Percentiles rank a stretch among this genome's conserved stretches.
These are phyloP conservation scores for Fusarium coicis DNA, from an alignment of 2,329 filamentous ascomycete species.

Conservation along the genomic window DNA sequence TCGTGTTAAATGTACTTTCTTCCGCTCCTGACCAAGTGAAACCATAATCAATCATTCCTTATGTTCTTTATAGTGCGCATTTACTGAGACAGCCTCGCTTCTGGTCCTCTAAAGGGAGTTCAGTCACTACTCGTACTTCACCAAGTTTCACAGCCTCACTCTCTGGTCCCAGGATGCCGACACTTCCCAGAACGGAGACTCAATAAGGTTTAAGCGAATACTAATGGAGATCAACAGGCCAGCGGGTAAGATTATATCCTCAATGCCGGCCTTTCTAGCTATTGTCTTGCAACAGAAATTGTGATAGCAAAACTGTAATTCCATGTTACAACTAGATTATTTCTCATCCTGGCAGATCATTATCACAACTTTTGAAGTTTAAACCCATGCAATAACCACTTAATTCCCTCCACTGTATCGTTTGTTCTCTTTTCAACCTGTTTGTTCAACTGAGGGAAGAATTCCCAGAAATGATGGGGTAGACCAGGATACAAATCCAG, in stretches of 20 bases:
- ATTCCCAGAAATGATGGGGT: neutral
- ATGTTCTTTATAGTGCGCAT: too few relatives aligned
- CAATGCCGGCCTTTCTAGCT: neutral
- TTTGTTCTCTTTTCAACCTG: neutral
- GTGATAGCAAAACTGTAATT: neutral
- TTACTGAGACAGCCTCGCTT: too few relatives aligned
- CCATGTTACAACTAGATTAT: neutral
- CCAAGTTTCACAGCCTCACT: too few relatives aligned
- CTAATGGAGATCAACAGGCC: neutral
- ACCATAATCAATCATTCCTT: too few relatives aligned
- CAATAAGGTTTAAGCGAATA: neutral
- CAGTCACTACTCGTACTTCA: too few relatives aligned
- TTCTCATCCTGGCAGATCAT: neutral
- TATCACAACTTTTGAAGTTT: neutral
- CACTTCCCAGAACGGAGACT: neutral
- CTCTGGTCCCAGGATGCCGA: too few relatives aligned
- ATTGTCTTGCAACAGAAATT: neutral
- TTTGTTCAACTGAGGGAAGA: neutral
- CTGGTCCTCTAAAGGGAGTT: too few relatives aligned
- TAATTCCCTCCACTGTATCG: neutral
- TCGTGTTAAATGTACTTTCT: too few relatives aligned
- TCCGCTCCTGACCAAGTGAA: too few relatives aligned
- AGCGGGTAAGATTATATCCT: neutral
- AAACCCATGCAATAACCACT: neutral
- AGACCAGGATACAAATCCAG: neutral